These are phyloP conservation scores for Clonostachys solani DNA, from an alignment of 2,329 filamentous ascomycete genomes.

Conservation along the genomic window DNA sequence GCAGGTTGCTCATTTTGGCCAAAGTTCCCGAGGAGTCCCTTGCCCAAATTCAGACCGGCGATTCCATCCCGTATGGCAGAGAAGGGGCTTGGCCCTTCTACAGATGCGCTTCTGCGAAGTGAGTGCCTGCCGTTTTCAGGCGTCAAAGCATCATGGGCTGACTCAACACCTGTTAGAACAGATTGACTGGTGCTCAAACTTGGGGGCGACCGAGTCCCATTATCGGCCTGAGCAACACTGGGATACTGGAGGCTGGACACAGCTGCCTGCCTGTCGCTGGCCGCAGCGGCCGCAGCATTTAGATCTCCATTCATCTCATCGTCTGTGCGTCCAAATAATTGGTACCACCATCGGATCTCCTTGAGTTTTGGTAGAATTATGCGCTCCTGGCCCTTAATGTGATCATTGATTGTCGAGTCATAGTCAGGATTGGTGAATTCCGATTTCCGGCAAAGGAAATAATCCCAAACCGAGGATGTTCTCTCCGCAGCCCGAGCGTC, in stretches of 20 bases:
- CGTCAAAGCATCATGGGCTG: conserved; percentile 47
- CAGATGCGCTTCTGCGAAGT: conserved; percentile 38
- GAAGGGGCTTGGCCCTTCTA: conserved; percentile 31
- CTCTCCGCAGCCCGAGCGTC: conserved; percentile 65
- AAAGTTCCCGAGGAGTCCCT: conserved; percentile 31
- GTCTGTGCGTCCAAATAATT: conserved; percentile 80
- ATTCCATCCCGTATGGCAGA: conserved; percentile 43
- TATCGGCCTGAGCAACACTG: conserved; percentile 2
- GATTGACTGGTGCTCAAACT: conserved; percentile 37
- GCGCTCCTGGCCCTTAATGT: conserved; percentile 72
- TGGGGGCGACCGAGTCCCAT: conserved; percentile 29
- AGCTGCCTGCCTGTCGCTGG: conserved; percentile 31
- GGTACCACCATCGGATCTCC: conserved; percentile 91
- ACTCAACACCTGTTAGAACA: conserved; percentile 56
- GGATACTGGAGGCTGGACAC: conserved; percentile 17
- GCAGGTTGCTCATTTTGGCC: conserved; percentile 9
- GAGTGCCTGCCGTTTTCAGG: conserved; percentile 26
- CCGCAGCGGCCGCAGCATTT: conserved; percentile 48
- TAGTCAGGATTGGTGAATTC: conserved; percentile 85
- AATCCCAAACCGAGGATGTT: conserved; percentile 91
- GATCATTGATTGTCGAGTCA: conserved; percentile 71
- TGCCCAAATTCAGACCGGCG: conserved; percentile 42
- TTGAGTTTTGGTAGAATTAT: conserved; percentile 75
- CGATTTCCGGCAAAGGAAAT: conserved; percentile 75
- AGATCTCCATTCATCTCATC: conserved; percentile 84